Base-by-base conservation (phyloP, 2,329 filamentous ascomycete species). In the Beauveria australis region DNA sequence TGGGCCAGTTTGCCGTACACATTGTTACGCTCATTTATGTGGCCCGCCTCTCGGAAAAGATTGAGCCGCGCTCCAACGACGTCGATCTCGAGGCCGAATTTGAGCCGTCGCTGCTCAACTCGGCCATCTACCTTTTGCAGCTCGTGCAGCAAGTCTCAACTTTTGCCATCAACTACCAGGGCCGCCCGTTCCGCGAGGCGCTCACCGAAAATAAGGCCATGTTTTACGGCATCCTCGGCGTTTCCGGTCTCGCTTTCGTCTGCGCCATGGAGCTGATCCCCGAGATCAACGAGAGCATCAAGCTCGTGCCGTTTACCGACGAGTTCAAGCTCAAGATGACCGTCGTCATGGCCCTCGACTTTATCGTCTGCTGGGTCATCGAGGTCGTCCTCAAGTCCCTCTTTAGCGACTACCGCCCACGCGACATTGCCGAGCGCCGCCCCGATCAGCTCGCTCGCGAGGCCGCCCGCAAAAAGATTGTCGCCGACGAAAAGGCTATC, bases 81-180 rank as follows among this genome's bases (percentile, higher is more conserved):
- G 81, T 97, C 60, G 93, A 99, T 70, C 86, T 99, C 3, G 94
- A 99, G 76, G 91, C 92, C 67, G 93, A 97, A 67, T 99, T 99
- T 71, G 79, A 87, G 66, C 94, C 94, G 1, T 96, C 92, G 6
- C 84, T 99, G 9, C 87, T 99, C 72, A 99, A 99, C 81, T 94
- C 89, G 53, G 94, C 94, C 60, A 91, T 99, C 67, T 99, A 97
- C 75, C 89, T 99, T 28, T 85, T 99, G 46, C 94, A 97, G 71
- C 86, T 99, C 56, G 97, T 99, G 74, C 94, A 99, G 75, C 94
- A 99, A 75, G 96, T 99, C 71, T 97, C 92, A 26, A 99, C 94
- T 3, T 99, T 99, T 70, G 92, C 94, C 63, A 96, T 99, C 80
- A 99, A 99, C 80, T 99, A 99, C 79, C 94, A 99, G 76, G 94